Base-by-base conservation (phyloP, 2,329 filamentous ascomycete genomes). In the Ceratocystis colombiana region DNA sequence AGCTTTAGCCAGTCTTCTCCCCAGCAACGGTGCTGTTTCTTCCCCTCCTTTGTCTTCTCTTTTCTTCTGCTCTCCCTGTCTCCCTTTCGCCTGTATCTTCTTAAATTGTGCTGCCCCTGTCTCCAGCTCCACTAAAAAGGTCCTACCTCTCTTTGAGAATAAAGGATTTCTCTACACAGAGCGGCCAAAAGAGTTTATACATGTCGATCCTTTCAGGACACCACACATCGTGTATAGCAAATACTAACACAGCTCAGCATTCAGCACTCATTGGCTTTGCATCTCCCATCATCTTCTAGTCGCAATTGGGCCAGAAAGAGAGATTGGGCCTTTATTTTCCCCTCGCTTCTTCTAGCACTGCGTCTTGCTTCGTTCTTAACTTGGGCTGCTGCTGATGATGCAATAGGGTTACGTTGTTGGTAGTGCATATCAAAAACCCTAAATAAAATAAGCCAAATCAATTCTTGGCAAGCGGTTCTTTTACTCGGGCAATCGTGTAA, bases 1-100 rank as follows among this genome's bases (percentile, higher is more conserved):
- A 59, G 28, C 53, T 59, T 59, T 30, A 37, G 53, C 53, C 53
- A 59, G 30, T 50, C 55, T 59, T 59, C 55, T 33, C 55, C 55
- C 55, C 55, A n/a, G 55, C 55, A 59, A 59, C 55, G 12, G 55
- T n/a, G 6, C 12, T 33, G 22, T 30, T 17, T 30, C 20, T 57
- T n/a, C 30, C 20, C 8, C 22, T n/a, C 22, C 10, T 28, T 28
- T 30, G 15, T 22, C 22, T 28, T 57, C 53, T 57, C 30, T 28
- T 57, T 30, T 37, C 55, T 37, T 59, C 22, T 17, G 25, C 55
- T 50, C n/a, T 25, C 33, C 53, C 15, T 50, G 6, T 12, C 17
- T 12, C 46, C 5, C n/a, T 22, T 25, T 55, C n/a, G 20, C 53
- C 53, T 22, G 5, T 50, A 20, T 50, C 48, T 12, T 50, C n/a